Conservation (phyloP, 495 filamentous ascomycete species). For the Penicillium odoratum region DNA sequence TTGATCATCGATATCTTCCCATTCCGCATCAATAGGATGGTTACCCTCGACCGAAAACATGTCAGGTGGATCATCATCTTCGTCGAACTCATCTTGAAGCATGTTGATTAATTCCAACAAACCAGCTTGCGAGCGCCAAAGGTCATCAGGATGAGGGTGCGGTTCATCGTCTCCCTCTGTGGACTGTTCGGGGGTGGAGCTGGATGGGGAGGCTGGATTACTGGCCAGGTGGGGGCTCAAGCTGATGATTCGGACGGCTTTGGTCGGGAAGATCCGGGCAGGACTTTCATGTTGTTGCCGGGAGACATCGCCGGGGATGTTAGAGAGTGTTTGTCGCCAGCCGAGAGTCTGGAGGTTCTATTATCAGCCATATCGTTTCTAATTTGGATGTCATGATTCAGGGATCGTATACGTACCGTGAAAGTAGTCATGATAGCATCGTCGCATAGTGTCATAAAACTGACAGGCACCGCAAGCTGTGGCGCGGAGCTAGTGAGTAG, state of each 20-base stretch:
- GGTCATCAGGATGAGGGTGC: conserved; percentile 13
- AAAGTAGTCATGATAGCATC: conserved; percentile 44
- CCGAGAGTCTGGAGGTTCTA: conserved; percentile 32
- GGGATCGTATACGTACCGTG: conserved; percentile 27
- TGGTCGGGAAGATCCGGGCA: conserved; percentile 40
- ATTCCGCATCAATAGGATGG: conserved; percentile 17
- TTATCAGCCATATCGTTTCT: conserved; percentile 13
- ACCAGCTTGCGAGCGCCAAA: conserved; percentile 25
- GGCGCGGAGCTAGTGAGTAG: conserved; percentile 36
- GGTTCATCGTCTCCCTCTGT: background rate
- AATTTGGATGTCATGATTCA: background rate
- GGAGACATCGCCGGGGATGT: conserved; percentile 18
- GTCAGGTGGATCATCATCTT: conserved; percentile 18
- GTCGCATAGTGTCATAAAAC: conserved; percentile 41
- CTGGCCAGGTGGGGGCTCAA: conserved; percentile 28
- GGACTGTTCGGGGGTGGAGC: conserved; percentile 1
- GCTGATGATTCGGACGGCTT: conserved; percentile 38
- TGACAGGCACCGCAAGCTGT: conserved; percentile 39
- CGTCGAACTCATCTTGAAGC: conserved; percentile 29
- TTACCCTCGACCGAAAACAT: background rate
- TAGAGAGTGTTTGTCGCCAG: conserved; percentile 27
- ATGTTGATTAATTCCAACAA: conserved; percentile 34
- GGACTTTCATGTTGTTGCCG: conserved; percentile 19
- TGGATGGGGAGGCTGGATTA: conserved; percentile 4
- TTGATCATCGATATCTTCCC: conserved; percentile 18